phyloP scores from a whole-genome alignment of 495 filamentous ascomycete genomes.

The Daldinia childiae region DNA sequence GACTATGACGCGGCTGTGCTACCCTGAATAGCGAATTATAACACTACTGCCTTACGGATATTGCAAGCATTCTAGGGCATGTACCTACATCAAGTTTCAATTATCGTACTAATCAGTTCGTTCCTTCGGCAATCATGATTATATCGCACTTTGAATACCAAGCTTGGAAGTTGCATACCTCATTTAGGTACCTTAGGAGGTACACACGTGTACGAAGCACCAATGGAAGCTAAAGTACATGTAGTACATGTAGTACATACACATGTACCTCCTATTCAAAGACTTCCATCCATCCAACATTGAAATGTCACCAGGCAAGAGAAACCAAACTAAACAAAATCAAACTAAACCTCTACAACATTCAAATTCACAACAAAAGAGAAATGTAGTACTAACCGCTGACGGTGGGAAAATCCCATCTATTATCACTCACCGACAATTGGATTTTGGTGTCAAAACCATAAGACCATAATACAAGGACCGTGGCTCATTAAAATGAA shows the following conservation, averaged over 20 bases:
- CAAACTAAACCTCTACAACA: neutral
- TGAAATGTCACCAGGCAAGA: neutral
- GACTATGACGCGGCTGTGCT: slow-evolving; percentile 1
- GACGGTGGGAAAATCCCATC: slow-evolving; percentile 10
- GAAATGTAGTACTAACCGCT: neutral
- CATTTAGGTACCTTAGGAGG: neutral
- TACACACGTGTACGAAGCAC: too few species aligned
- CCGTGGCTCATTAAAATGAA: slow-evolving; percentile 41
- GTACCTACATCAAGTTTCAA: neutral
- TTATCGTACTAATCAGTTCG: neutral
- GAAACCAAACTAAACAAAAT: neutral
- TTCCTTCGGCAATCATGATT: neutral
- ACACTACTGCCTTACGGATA: neutral
- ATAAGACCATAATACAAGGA: slow-evolving; percentile 20
- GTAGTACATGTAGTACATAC: neutral
- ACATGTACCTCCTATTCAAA: neutral
- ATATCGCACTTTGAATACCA: neutral
- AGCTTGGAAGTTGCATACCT: neutral
- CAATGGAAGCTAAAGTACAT: too few species aligned
- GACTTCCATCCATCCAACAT: neutral
- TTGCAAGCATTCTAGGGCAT: neutral
- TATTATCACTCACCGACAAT: slow-evolving; percentile 35
- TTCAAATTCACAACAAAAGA: slow-evolving; percentile 1
- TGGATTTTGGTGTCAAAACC: slow-evolving; percentile 22
- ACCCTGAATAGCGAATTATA: neutral